These are phyloP conservation scores for Termitomyces heimii DNA, from an alignment of 768 basidiomycete genomes.

Conservation along the genomic window DNA sequence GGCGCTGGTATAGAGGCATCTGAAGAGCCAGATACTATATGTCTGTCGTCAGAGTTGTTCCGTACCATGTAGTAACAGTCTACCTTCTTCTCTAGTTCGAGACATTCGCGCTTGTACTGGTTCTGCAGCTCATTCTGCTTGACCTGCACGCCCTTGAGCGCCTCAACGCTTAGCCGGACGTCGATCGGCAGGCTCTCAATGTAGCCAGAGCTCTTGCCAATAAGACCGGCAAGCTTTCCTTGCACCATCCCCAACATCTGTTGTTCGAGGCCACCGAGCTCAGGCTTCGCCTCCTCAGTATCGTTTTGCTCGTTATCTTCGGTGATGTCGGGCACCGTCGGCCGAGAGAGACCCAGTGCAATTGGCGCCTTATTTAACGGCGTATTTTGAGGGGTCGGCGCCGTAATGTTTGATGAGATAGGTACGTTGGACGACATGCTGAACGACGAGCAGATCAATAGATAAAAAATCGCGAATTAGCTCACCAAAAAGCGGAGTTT, in stretches of 20 bases:
- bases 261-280: constrained; percentile 40
- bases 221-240: constrained; percentile 73
- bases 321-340: constrained; percentile 82
- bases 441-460: constrained; percentile 7
- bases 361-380: constrained; percentile 81
- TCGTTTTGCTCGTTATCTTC: constrained; percentile 75
- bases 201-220: constrained; percentile 93
- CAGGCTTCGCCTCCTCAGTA: constrained; percentile 34
- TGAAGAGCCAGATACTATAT: constrained; percentile 67
- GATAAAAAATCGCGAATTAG: constrained; percentile 14
- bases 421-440: constrained; percentile 66
- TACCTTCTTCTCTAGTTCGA: constrained; percentile 95
- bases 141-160: constrained; percentile 89
- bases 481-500: constrained; percentile 13
- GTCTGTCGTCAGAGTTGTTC: neutral
- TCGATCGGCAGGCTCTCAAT: constrained; percentile 81
- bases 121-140: constrained; percentile 89
- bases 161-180: constrained; percentile 83
- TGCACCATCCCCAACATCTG: constrained; percentile 86
- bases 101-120: constrained; percentile 91
- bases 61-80: constrained; percentile 10
- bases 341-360: constrained; percentile 71
- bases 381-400: constrained; percentile 95
- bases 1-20: constrained; percentile 82
- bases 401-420: constrained; percentile 61